Evolutionary conservation across 306 rosid species (phyloP).

Genomic region (Rosa lucieae): DNA sequence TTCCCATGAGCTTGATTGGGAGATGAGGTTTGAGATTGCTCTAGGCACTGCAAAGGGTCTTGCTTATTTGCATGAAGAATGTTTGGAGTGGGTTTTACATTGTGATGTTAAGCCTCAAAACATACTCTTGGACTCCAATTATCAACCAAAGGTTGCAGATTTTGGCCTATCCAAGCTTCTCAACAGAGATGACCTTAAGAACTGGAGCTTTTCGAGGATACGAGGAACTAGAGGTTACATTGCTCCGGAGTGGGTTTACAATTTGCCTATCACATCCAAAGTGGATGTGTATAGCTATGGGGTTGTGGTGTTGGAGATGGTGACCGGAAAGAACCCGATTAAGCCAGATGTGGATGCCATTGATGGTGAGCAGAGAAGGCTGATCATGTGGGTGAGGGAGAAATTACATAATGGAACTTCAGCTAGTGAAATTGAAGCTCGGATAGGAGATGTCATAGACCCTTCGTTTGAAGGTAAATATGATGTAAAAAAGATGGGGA

Average conservation of each 20-base stretch:
- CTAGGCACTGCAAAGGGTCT: slow-evolving; percentile 42
- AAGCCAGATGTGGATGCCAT: slow-evolving; percentile 3
- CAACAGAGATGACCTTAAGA: slow-evolving; percentile 19
- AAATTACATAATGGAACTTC: slow-evolving; percentile 11
- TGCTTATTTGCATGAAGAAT: slow-evolving; percentile 49
- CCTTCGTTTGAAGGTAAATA: slow-evolving; percentile 1
- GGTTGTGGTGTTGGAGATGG: slow-evolving; percentile 46
- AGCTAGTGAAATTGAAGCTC: neutral
- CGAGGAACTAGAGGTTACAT: slow-evolving; percentile 61
- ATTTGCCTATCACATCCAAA: slow-evolving; percentile 49
- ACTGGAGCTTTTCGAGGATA: slow-evolving; percentile 32
- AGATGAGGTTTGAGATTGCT: slow-evolving; percentile 39
- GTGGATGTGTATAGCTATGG: slow-evolving; percentile 60
- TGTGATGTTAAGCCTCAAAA: slow-evolving; percentile 65
- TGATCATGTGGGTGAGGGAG: slow-evolving; percentile 43
- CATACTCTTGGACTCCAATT: slow-evolving; percentile 41
- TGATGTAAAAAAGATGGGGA: slow-evolving; percentile 27
- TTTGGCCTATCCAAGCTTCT: slow-evolving; percentile 45
- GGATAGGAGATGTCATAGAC: slow-evolving; percentile 4
- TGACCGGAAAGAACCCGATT: slow-evolving; percentile 38
- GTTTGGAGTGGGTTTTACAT: slow-evolving; percentile 58
- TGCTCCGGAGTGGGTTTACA: slow-evolving; percentile 59
- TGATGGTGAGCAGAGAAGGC: slow-evolving; percentile 32
- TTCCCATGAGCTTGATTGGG: slow-evolving; percentile 36
- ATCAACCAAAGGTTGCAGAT: slow-evolving; percentile 54